Evolutionary conservation across 148 eudicot genomes (phyloP), one percentile per base, ranked within the genome.

Genomic region (Dysphania ambrosioides): DNA sequence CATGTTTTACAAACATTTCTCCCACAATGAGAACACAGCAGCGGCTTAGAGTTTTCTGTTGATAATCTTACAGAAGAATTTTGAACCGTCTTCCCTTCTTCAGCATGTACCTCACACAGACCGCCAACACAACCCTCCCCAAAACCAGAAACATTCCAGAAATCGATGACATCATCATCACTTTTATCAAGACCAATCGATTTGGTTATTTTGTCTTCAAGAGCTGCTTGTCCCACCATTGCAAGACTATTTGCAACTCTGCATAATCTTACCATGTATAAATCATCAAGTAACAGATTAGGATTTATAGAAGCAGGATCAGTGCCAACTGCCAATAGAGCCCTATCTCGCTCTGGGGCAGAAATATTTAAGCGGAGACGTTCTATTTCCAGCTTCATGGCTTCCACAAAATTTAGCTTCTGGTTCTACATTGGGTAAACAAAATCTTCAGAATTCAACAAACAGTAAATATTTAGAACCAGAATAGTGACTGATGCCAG

Each of bases 261-360:
- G 85, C 93, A 88, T 77, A 95, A 79, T 75, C 85, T 84, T 73
- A 84, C 78, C 75, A 77, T 85, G 84, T 87, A 87, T 21, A 83
- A 72, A 75, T 88, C 92, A 79, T 95, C 97, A 75, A 92, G 90
- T 78, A 95, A 80, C 51, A 85, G 35, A 81, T 95, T 95, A 36
- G 98, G 98, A 72, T 95, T 95, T 78, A 92, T 77, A 62, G 92
- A 85, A 71, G 98, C 98, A 71, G 96, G 93, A 84, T 95, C 98
- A 67, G 75, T 79, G 77, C 98, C 96, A 78, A 91, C 78, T 49
- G 97, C 86, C 78, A 95, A 77, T 75, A 95, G 79, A 65, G 93
- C 93, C 83, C 96, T 87, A 77, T 95, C 97, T 79, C 98, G 88
- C 76, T 90, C 97, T 61, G 97, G 96, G 70, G 98, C 97, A 70